Evolutionary conservation across 208 protist species (phyloP), one percentile per base, ranked within the genome.

Genomic region (Crithidia bombi): DNA sequence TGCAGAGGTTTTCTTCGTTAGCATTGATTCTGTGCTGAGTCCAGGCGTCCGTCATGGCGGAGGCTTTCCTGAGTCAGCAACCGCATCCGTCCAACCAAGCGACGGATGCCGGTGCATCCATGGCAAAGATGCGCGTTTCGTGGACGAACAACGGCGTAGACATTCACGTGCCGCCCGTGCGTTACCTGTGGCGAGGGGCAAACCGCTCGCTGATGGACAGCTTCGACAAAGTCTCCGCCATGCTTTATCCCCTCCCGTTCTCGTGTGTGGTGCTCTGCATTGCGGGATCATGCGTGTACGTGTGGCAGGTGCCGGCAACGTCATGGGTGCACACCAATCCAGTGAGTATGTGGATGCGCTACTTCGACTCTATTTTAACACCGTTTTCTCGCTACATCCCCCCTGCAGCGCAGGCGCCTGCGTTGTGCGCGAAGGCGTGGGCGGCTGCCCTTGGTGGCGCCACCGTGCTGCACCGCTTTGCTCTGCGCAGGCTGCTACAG

Each of bases 151-250:
- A 63, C 43, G 90, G 90, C 38, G 38, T 91, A 23, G 90, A 91
- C 50, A 44, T 95, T 26, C 87, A 93, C 78, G 70, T 95, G 47
- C 90, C 90, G 11, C 87, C 87, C 25, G 62, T 76, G 15, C 75
- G 78, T 46, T 89, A 86, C 61, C 54, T 93, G 41, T 72, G 75
- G 65, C 75, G 81, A 9, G 78, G 78, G 11, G 38, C 78, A 41
- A 66, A 67, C 33, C 75, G 77, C 59, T 73, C 79, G 30, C 54
- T 89, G 57, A 61, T 75, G 66, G 79, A 76, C 54, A 78, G 65
- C 32, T 19, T 88, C 38, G 82, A 87, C 61, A 90, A 93, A 63
- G 78, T 95, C 2, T 70, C 77, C 5, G 79, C 80, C 21, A 84
- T 78, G 55, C 44, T 90, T 5, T 91, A 89, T 66, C 85, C 85